These are phyloP conservation scores for Carallia pectinifolia DNA, from an alignment of 345 rosid genomes.

Conservation along the genomic window DNA sequence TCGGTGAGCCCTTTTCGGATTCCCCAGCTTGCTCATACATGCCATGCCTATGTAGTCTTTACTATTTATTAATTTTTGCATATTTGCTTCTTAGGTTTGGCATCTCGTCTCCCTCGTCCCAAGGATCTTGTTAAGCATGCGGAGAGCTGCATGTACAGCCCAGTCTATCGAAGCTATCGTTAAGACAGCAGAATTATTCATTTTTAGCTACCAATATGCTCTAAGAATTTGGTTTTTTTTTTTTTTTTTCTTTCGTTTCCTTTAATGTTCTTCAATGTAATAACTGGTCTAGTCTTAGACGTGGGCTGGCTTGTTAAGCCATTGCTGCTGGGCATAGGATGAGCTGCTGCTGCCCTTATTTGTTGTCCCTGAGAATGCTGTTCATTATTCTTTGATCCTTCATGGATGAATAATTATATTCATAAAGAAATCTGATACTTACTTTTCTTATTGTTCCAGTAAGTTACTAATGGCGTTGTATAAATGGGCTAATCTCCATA, in stretches of 20 bases:
- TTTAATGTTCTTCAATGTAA: neutral
- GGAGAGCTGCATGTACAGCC: constrained; percentile 98
- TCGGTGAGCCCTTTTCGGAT: constrained; percentile 48
- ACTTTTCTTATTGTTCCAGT: no score
- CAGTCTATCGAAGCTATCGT: constrained; percentile 75
- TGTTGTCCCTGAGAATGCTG: neutral
- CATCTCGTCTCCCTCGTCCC: constrained; percentile 87
- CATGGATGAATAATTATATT: neutral
- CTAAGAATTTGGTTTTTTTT: neutral
- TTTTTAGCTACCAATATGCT: neutral
- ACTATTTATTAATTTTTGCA: neutral
- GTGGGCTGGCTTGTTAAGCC: no score
- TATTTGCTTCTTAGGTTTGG: constrained; percentile 53
- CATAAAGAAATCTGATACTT: neutral
- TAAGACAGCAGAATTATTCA: constrained; percentile 22
- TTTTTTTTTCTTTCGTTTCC: neutral
- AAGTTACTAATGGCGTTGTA: no score
- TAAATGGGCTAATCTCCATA: constrained; percentile 1
- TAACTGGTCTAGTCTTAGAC: neutral
- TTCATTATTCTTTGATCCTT: neutral
- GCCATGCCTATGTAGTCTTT: neutral
- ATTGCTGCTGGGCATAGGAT: no score
- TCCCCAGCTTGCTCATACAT: neutral
- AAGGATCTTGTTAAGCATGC: constrained; percentile 71
- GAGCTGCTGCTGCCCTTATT: neutral